Percentiles rank a stretch among this genome's conserved stretches.
Evolutionary conservation across 2,329 filamentous ascomycete genomes (phyloP).

Genomic region (Xenoacremonium recifei): DNA sequence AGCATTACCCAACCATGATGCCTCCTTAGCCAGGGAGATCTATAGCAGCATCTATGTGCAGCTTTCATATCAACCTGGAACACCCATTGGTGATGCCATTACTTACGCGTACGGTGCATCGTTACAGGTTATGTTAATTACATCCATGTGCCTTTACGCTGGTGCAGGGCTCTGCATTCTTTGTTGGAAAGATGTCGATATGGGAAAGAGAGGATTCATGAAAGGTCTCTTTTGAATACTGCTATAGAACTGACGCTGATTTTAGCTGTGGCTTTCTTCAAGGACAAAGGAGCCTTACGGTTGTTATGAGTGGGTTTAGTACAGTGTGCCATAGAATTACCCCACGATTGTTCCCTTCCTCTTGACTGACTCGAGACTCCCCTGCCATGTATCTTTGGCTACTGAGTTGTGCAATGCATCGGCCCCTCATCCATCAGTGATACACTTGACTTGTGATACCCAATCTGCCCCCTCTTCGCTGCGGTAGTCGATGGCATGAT

Average conservation of each 20-base stretch:
- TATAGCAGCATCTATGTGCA: background rate
- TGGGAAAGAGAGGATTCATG: too few species aligned
- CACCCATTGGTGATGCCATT: background rate
- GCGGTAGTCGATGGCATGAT: background rate
- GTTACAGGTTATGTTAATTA: background rate
- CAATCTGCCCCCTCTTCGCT: background rate
- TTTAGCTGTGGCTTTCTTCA: too few species aligned
- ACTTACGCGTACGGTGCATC: background rate
- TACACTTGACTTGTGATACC: background rate
- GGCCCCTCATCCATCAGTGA: background rate
- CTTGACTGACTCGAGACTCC: conserved; percentile 1
- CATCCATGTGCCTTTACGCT: background rate
- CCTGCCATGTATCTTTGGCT: conserved; percentile 1
- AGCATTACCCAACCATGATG: background rate
- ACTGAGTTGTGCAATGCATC: background rate
- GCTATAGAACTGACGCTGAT: too few species aligned
- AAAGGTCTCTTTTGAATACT: too few species aligned
- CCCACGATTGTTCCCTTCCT: background rate
- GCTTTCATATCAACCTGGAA: background rate
- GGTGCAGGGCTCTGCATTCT: background rate
- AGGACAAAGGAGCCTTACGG: too few species aligned
- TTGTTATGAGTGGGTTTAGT: too few species aligned
- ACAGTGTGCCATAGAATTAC: too few species aligned
- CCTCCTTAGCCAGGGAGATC: background rate
- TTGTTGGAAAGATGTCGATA: background rate